phyloP scores from a whole-genome alignment of 1,139 yeast species.

The Eremothecium sinecaudum region DNA sequence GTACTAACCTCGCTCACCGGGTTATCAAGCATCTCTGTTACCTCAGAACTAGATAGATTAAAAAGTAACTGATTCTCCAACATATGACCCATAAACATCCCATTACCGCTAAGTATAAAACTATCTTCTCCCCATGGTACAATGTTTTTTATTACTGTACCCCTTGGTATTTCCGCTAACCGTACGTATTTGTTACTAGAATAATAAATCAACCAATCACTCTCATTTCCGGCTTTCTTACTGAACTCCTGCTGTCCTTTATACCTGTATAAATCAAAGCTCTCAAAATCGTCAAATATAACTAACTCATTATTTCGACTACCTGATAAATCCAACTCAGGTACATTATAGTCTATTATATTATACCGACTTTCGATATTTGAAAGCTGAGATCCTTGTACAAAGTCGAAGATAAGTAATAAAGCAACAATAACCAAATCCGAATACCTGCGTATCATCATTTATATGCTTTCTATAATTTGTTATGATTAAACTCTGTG shows the following conservation, averaged over 20 bases:
- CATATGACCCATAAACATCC: constrained; percentile 34
- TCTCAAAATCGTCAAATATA: constrained; percentile 57
- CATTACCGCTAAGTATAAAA: constrained; percentile 37
- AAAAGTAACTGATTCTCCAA: constrained; percentile 47
- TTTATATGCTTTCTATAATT: too few relatives aligned
- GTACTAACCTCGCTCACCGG: constrained; percentile 43
- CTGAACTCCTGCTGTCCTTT: constrained; percentile 42
- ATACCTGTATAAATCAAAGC: constrained; percentile 49
- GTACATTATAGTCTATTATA: constrained; percentile 9
- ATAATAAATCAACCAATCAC: constrained; percentile 21
- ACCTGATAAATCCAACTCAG: constrained; percentile 16
- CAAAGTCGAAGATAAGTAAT: neutral
- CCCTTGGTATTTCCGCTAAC: constrained; percentile 15
- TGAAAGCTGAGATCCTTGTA: constrained; percentile 11
- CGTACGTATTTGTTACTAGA: constrained; percentile 24
- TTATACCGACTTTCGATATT: constrained; percentile 13
- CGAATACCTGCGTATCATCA: too few relatives aligned
- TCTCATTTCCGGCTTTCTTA: constrained; percentile 12
- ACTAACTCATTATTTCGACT: constrained; percentile 40
- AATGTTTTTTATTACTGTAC: constrained; percentile 25
- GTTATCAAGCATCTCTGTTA: constrained; percentile 35
- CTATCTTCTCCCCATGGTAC: constrained; percentile 28
- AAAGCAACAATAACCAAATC: too few relatives aligned
- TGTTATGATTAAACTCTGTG: too few relatives aligned
- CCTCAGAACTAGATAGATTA: constrained; percentile 40